A percentile compares a stretch with the other conserved stretches of the same genome.
Evolutionary conservation across 352 stramenopile species (phyloP).

Genomic region (Phytophthora litchii): DNA sequence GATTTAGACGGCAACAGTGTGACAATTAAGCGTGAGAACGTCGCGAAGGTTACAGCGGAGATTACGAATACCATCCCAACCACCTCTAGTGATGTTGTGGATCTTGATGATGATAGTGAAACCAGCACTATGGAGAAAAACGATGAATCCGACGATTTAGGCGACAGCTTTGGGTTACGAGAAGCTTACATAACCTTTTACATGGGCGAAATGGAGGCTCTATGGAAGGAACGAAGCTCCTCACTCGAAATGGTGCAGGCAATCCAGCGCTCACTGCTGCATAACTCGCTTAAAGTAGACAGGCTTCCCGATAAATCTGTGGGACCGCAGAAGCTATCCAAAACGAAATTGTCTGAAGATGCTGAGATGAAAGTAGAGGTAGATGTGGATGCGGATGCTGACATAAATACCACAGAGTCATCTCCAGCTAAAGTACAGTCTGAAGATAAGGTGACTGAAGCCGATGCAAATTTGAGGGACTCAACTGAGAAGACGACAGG

Average conservation of each 20-base stretch:
- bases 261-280: constrained; percentile 67
- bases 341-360: constrained; percentile 13
- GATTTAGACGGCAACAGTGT: constrained; percentile 33
- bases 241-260: constrained; percentile 78
- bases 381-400: constrained; percentile 2
- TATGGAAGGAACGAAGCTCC: constrained; percentile 84
- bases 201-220: constrained; percentile 76
- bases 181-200: constrained; percentile 81
- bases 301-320: constrained; percentile 6
- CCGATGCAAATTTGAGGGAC: neutral
- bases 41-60: constrained; percentile 31
- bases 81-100: constrained; percentile 15
- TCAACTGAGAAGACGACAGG: neutral
- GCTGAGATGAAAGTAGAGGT: constrained; percentile 38
- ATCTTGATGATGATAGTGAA: constrained; percentile 28
- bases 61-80: neutral
- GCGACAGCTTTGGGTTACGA: constrained; percentile 59
- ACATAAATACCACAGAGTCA: constrained; percentile 5
- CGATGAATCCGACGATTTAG: constrained; percentile 36
- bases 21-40: constrained; percentile 56
- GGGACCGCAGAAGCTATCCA: constrained; percentile 2
- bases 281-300: constrained; percentile 18
- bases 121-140: constrained; percentile 6
- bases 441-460: constrained; percentile 5
- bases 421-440: constrained; percentile 7